Evolutionary conservation across 164 flowering plant species (phyloP).

Genomic region (Vitis amurensis): DNA sequence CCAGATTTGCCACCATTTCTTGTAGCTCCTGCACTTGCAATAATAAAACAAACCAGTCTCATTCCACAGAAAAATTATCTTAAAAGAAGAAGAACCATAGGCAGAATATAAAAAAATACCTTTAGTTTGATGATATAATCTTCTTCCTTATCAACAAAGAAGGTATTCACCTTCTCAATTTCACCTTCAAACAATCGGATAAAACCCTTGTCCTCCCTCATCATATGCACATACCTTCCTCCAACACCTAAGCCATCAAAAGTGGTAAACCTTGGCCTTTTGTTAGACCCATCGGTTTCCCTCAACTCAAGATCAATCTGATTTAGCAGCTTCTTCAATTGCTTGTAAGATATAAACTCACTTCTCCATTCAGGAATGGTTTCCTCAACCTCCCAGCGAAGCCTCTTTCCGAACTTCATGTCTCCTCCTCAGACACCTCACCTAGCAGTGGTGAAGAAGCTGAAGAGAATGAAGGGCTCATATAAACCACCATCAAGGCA

Average conservation of each 20-base stretch:
- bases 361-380: slow-evolving; percentile 20
- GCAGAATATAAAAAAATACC: slow-evolving; percentile 14
- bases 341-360: slow-evolving; percentile 19
- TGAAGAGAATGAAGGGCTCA: not conserved
- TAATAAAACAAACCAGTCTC: not conserved
- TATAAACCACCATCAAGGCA: not conserved
- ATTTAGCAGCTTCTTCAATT: slow-evolving; percentile 23
- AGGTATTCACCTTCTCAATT: slow-evolving; percentile 15
- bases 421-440: not conserved
- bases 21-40: slow-evolving; percentile 16
- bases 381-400: slow-evolving; percentile 16
- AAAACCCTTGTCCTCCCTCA: slow-evolving; percentile 4
- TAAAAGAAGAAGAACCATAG: not conserved
- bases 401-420: slow-evolving; percentile 23
- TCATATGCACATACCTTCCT: not conserved
- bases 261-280: not conserved
- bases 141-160: slow-evolving; percentile 23
- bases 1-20: slow-evolving; percentile 7
- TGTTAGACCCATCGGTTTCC: not conserved
- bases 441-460: not conserved
- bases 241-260: not conserved
- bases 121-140: slow-evolving; percentile 15
- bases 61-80: not conserved
- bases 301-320: slow-evolving; percentile 1
- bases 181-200: slow-evolving; percentile 12